Conservation (phyloP, 2,329 filamentous ascomycete genomes). For the Metarhizium anisopliae region DNA sequence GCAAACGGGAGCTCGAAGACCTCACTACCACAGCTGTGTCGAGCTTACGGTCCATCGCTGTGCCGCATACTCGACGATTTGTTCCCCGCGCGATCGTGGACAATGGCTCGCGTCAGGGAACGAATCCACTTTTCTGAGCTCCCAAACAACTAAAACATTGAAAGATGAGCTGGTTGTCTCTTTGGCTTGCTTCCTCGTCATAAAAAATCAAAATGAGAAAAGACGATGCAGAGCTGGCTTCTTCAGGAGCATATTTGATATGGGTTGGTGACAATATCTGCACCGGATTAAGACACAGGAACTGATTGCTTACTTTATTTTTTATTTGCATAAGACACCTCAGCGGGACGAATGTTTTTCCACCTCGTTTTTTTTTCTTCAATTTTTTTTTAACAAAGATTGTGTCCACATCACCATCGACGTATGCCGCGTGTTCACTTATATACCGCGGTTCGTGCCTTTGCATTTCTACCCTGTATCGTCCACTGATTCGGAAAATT, state of each 20-base stretch:
- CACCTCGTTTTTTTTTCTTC: constrained; percentile 4
- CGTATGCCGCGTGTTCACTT: not conserved
- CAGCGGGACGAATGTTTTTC: constrained; percentile 1
- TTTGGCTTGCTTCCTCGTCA: not conserved
- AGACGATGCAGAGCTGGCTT: not conserved
- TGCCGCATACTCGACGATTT: not conserved
- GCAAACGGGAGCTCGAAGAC: constrained; percentile 22
- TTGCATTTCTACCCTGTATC: too few species aligned
- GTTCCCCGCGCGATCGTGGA: constrained; percentile 5
- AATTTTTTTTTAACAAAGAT: constrained; percentile 6
- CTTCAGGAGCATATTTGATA: not conserved
- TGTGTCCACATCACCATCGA: constrained; percentile 7
- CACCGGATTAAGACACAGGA: constrained; percentile 4
- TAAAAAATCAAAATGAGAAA: not conserved
- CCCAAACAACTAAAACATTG: constrained; percentile 3
- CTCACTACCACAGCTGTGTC: not conserved
- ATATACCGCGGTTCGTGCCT: not conserved
- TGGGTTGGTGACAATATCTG: not conserved
- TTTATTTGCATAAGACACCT: constrained; percentile 2
- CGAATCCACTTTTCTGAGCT: constrained; percentile 17
- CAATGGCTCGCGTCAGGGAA: constrained; percentile 11
- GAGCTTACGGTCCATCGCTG: not conserved
- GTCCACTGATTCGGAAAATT: too few species aligned
- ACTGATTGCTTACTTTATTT: not conserved
- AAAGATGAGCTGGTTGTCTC: not conserved